These are phyloP conservation scores for Lachancea sp. DNA, from an alignment of 805 yeast genomes.

Conservation along the genomic window DNA sequence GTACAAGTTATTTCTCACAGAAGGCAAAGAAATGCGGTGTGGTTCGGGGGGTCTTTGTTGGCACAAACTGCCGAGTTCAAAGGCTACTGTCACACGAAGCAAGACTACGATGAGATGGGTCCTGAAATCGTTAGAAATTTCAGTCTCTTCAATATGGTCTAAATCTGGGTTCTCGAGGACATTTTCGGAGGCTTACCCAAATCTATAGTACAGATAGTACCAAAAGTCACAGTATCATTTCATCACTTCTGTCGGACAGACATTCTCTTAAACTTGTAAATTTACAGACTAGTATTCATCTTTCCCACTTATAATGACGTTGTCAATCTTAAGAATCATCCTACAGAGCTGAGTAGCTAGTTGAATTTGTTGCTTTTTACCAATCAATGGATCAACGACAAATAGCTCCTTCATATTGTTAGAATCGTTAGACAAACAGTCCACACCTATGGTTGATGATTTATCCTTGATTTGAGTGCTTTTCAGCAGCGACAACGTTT, in stretches of 20 bases:
- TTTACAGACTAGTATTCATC: conserved; percentile 48
- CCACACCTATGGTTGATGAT: conserved; percentile 77
- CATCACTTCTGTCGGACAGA: not conserved
- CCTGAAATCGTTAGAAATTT: conserved; percentile 97
- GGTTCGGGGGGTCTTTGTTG: conserved; percentile 97
- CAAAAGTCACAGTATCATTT: not conserved
- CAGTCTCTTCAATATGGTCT: conserved; percentile 87
- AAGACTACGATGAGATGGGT: conserved; percentile 96
- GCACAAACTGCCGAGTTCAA: conserved; percentile 97
- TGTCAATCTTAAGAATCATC: conserved; percentile 95
- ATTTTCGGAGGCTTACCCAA: not conserved
- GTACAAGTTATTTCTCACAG: conserved; percentile 96
- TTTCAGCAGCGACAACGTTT: conserved; percentile 76
- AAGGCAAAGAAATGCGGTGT: conserved; percentile 96
- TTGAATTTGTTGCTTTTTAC: conserved; percentile 91
- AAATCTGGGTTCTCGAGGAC: conserved; percentile 14
- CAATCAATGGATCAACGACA: conserved; percentile 94
- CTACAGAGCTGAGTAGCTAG: conserved; percentile 96
- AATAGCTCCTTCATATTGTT: conserved; percentile 91
- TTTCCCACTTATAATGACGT: conserved; percentile 86
- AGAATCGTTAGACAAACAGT: conserved; percentile 81
- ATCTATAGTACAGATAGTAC: conserved; percentile 1
- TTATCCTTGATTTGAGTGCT: conserved; percentile 74
- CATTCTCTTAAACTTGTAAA: not conserved
- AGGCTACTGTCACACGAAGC: conserved; percentile 93